Conservation (phyloP, 345 rosid species). For the Linum trigynum region DNA sequence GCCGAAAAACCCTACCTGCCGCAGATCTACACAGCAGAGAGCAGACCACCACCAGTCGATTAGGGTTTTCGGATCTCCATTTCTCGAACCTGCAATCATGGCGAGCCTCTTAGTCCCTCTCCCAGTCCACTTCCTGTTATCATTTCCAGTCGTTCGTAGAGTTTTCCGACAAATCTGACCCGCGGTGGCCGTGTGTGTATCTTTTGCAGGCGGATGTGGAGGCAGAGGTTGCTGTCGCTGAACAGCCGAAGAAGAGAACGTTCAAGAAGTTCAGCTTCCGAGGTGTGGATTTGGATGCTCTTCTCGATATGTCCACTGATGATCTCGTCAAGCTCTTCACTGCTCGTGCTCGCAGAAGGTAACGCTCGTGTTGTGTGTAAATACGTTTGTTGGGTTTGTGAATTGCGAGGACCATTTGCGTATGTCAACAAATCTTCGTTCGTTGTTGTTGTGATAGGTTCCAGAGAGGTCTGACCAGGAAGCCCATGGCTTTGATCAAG, state of each 20-base stretch:
- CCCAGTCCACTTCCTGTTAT: neutral
- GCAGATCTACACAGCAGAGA: neutral
- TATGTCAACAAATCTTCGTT: too few relatives aligned
- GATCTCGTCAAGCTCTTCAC: constrained; percentile 87
- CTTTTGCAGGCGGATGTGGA: constrained; percentile 4
- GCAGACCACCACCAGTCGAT: neutral
- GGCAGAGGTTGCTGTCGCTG: constrained; percentile 17
- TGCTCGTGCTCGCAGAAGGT: constrained; percentile 98
- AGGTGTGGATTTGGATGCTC: constrained; percentile 70
- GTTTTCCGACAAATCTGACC: neutral
- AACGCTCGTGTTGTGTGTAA: neutral
- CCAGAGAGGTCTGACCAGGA: constrained; percentile 78
- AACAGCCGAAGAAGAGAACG: constrained; percentile 57
- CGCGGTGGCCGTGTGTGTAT: neutral
- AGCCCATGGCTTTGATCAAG: constrained; percentile 82
- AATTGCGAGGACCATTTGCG: neutral
- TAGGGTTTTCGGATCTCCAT: neutral
- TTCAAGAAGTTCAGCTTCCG: constrained; percentile 68
- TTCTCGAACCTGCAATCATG: neutral
- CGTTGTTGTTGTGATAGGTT: constrained; percentile 37
- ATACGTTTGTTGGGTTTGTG: neutral
- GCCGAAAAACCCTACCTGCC: neutral
- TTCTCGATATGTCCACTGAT: constrained; percentile 89
- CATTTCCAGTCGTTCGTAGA: neutral
- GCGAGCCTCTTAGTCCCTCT: neutral